Base-by-base conservation (phyloP, 2,329 filamentous ascomycete species). In the Ceratocystis lukuohia region DNA sequence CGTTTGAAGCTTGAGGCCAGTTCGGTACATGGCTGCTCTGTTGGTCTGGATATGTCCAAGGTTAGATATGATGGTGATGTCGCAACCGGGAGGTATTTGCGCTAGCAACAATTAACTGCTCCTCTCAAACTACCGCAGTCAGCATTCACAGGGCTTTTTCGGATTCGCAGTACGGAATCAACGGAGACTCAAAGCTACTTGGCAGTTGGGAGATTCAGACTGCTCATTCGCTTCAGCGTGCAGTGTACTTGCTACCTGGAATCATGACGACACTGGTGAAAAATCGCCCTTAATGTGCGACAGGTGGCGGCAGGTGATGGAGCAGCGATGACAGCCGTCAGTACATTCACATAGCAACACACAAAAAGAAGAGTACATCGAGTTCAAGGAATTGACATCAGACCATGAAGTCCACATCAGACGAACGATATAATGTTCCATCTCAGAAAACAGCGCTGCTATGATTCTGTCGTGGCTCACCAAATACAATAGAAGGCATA, bases 11-110 rank as follows among this genome's bases (percentile, higher is more conserved):
- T 64, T 66, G 7, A 45, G 48, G 28, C 63, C 25, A 4, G n/a
- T 17, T 20, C 66, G 64, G 25, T 61, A 61, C 61, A 64, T 68
- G 5, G 28, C 28, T 41, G 17, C 17, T 48, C 46, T n/a, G 20
- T 10, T n/a, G 46, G 20, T 48, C 46, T 15, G 46, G 46, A 48
- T 48, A 22, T 22, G 46, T 6, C 46, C 5, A 48, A 48, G 46
- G n/a, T n/a, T 22, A 22, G 46, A 48, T n/a, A 10, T 48, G 46
- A 48, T 10, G 8, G 46, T 10, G 8, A 17, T 15, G 46, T 48
- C 3, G 20, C 8, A 22, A n/a, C 46, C 7, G 17, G 5, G 20
- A 48, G 46, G 4, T 41, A 12, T 15, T 12, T 2, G 15, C 46
- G 46, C 46, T 48, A 22, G 46, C 46, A 2, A 22, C 17, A 10